Evolutionary conservation across 768 basidiomycete species (phyloP), one percentile per base, ranked within the genome.

Genomic region (Hysterangium stoloniferum): DNA sequence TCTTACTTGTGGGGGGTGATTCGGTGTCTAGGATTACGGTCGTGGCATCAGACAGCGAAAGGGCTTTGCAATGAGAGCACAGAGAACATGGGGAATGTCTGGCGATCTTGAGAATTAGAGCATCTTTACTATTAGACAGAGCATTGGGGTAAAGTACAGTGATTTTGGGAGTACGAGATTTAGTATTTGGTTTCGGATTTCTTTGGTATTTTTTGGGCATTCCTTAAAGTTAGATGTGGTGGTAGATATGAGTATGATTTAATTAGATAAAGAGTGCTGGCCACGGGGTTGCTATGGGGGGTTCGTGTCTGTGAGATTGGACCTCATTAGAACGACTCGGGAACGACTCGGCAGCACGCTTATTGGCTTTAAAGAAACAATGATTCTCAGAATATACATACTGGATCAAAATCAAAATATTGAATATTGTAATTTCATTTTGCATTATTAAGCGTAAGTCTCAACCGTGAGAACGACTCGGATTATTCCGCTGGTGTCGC

Each of bases 31-130:
- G 71, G n/a, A 79, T 70, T 52, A 90, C 71, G 25, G 78, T 71
- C 22, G 79, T 68, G 51, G 71, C 71, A 12, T 68, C 66, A 25
- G 79, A 74, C 24, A 90, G 90, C 46, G 73, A 80, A 22, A 94
- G 72, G 17, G 84, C 82, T 15, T 62, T 48, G 60, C 92, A 94
- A n/a, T 70, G 60, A 12, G 66, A 61, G 59, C 92, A 95, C 33
- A 63, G 59, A 2, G 76, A 66, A 61, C 92, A 95, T 0, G 74
- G 70, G 3, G 85, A 78, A 66, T 91, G 90, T 13, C 92, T 78
- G 4, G 92, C 86, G 50, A 92, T 84, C 70, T 90, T 93, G 57
- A 89, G 72, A 12, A 79, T 68, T 1, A 81, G 64, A 8, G 76
- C 73, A 31, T 71, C 63, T 45, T 76, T 62, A 19, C 70, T 71